Evolutionary conservation across 2,329 filamentous ascomycete species (phyloP).

Genomic region (Nemania abortiva): DNA sequence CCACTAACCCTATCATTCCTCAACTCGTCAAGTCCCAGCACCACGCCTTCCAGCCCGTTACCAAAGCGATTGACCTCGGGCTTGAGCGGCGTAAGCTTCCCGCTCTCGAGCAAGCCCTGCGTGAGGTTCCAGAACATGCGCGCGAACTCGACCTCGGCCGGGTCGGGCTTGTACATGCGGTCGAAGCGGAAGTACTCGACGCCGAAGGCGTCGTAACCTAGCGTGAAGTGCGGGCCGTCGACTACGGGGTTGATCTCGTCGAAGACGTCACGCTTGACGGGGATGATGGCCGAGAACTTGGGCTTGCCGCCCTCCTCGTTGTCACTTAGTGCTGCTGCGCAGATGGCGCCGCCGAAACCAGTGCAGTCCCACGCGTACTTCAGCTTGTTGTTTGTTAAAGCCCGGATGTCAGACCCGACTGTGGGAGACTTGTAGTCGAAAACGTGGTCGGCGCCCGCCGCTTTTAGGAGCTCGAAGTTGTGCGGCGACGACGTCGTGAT

Average conservation of each 20-base stretch:
- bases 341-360: constrained; percentile 39
- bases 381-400: constrained; percentile 40
- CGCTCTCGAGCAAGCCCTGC: constrained; percentile 52
- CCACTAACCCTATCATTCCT: constrained; percentile 54
- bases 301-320: constrained; percentile 30
- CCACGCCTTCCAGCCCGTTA: constrained; percentile 52
- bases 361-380: constrained; percentile 55
- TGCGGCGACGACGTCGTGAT: constrained; percentile 56
- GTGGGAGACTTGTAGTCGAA: constrained; percentile 51
- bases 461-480: constrained; percentile 54
- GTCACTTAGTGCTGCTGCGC: constrained; percentile 36
- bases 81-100: constrained; percentile 54
- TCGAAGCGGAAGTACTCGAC: constrained; percentile 52
- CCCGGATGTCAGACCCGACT: constrained; percentile 43
- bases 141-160: constrained; percentile 42
- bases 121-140: constrained; percentile 54
- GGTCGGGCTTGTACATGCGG: constrained; percentile 47
- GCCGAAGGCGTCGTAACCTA: constrained; percentile 58
- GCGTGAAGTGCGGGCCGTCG: constrained; percentile 46
- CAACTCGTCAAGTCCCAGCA: constrained; percentile 53
- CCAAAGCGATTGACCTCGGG: constrained; percentile 50
- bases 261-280: constrained; percentile 30
- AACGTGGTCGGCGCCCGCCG: constrained; percentile 49
- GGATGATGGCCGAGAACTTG: constrained; percentile 30
- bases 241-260: constrained; percentile 52